Evolutionary conservation across 345 rosid species (phyloP).

Genomic region (Brassica nigra): DNA sequence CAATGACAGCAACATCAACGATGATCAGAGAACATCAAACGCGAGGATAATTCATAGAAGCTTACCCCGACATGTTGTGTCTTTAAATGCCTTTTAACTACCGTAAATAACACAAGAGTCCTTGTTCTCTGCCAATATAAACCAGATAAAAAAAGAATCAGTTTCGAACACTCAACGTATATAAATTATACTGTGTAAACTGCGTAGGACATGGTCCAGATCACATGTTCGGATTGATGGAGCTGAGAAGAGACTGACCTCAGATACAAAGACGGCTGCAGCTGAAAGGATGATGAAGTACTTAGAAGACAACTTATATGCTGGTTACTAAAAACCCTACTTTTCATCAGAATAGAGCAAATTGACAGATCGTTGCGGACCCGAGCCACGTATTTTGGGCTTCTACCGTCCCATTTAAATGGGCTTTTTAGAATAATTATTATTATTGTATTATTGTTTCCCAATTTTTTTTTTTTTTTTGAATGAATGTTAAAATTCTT

Average conservation of each 20-base stretch:
- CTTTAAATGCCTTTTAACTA: constrained; percentile 6
- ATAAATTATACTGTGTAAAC: background rate
- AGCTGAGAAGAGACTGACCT: constrained; percentile 18
- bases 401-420: background rate
- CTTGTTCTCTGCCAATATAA: constrained; percentile 22
- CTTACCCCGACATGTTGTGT: constrained; percentile 23
- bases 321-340: constrained; percentile 30
- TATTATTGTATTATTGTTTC: no score
- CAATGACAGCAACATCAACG: no score
- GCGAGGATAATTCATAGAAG: background rate
- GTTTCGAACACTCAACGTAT: background rate
- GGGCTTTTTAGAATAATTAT: background rate
- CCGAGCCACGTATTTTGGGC: background rate
- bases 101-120: background rate
- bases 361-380: background rate
- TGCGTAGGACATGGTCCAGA: background rate
- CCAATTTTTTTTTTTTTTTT: no score
- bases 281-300: constrained; percentile 6
- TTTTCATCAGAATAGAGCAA: background rate
- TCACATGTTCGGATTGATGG: background rate
- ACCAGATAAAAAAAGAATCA: background rate
- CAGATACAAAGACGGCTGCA: constrained; percentile 38
- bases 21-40: no score
- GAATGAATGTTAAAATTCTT: no score
- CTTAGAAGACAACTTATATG: constrained; percentile 13